A percentile compares a stretch with the other conserved stretches of the same genome.
These are phyloP conservation scores for Neospora caninum DNA, from an alignment of 169 alveolate species.

Conservation along the genomic window DNA sequence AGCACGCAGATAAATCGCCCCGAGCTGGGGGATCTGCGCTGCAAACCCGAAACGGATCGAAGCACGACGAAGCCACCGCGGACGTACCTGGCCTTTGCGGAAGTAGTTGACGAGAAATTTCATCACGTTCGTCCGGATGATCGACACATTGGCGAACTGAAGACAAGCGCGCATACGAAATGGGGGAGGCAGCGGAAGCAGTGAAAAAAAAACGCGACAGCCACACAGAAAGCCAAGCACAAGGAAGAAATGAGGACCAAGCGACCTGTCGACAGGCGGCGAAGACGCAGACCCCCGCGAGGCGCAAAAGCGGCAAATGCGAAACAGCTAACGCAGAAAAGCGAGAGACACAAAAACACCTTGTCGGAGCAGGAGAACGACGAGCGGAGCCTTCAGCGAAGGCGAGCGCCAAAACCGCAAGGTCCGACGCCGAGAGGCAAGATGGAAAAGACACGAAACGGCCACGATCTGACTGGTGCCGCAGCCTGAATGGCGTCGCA, in stretches of 20 bases:
- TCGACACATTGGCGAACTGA: constrained; percentile 80
- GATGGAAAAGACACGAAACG: too few species aligned
- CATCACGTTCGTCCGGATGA: constrained; percentile 88
- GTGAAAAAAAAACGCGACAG: background rate
- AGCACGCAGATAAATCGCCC: too few species aligned
- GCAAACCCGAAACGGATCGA: too few species aligned
- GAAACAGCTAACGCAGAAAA: too few species aligned
- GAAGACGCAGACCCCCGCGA: too few species aligned
- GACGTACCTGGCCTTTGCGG: constrained; percentile 77
- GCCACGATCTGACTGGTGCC: too few species aligned
- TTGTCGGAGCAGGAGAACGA: background rate
- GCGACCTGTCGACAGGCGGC: background rate
- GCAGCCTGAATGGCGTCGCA: too few species aligned
- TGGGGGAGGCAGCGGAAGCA: background rate
- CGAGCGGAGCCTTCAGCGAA: too few species aligned
- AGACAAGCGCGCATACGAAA: background rate
- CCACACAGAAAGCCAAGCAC: background rate
- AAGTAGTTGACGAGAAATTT: constrained; percentile 87
- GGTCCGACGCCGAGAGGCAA: background rate
- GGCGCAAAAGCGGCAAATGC: background rate
- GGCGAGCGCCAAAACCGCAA: background rate
- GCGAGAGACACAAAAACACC: too few species aligned
- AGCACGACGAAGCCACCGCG: background rate
- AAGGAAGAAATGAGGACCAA: too few species aligned
- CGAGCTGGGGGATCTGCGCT: too few species aligned